Conservation (phyloP, 2,329 filamentous ascomycete species). For the Phyllosticta citrichinensis region DNA sequence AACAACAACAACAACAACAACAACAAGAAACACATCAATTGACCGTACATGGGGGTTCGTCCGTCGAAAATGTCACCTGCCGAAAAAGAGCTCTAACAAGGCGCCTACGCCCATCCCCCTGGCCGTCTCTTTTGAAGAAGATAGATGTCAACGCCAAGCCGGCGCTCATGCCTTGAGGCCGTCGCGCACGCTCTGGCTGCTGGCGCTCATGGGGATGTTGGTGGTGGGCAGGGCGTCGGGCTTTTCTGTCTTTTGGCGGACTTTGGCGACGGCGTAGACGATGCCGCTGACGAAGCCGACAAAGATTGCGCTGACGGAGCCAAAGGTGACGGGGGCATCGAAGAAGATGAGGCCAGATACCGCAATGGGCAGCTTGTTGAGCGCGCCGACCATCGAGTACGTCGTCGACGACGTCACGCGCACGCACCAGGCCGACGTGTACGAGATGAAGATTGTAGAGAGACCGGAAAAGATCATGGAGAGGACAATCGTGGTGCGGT, state of each 20-base stretch:
- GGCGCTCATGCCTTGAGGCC: slow-evolving; percentile 50
- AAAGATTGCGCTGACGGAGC: slow-evolving; percentile 81
- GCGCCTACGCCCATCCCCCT: neutral
- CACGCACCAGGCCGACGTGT: slow-evolving; percentile 98
- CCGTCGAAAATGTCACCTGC: neutral
- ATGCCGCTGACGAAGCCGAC: slow-evolving; percentile 88
- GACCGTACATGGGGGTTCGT: neutral
- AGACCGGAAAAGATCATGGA: slow-evolving; percentile 93
- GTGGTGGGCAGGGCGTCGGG: slow-evolving; percentile 53
- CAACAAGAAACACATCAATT: neutral
- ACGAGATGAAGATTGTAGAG: slow-evolving; percentile 96
- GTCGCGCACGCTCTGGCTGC: slow-evolving; percentile 82
- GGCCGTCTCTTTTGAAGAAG: neutral
- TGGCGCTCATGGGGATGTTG: slow-evolving; percentile 71
- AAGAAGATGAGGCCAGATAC: slow-evolving; percentile 86
- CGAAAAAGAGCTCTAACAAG: neutral
- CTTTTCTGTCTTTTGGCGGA: slow-evolving; percentile 64
- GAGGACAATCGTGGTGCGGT: slow-evolving; percentile 67
- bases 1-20: too few relatives aligned
- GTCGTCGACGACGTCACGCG: slow-evolving; percentile 95
- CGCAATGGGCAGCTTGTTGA: slow-evolving; percentile 97
- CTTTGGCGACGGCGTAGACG: slow-evolving; percentile 79
- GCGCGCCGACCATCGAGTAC: slow-evolving; percentile 94
- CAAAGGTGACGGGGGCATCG: slow-evolving; percentile 82
- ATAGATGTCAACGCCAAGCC: neutral